Evolutionary conservation across 2,329 filamentous ascomycete genomes (phyloP).

Genomic region (Fusarium sp.): DNA sequence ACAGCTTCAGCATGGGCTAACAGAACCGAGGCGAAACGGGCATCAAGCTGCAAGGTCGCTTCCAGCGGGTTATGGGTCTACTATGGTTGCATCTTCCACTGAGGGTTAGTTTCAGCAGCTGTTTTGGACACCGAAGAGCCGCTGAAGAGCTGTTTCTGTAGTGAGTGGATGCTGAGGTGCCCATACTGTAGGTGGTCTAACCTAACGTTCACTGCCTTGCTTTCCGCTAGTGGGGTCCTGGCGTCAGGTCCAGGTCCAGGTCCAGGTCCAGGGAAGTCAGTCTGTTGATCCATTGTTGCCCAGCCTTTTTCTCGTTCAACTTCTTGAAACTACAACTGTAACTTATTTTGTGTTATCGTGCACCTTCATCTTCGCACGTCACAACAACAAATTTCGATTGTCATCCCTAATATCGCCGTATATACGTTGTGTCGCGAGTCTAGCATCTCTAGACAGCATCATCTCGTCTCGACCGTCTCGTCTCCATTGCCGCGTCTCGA

Average conservation of each 20-base stretch:
- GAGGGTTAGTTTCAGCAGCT: conserved; percentile 16
- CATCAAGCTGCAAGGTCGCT: neutral
- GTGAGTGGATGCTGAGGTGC: neutral
- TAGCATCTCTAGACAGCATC: neutral
- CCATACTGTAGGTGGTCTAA: neutral
- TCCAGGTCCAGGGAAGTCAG: neutral
- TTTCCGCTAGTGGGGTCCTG: conserved; percentile 11
- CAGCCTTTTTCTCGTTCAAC: conserved; percentile 20
- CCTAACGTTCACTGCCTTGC: neutral
- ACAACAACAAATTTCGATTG: neutral
- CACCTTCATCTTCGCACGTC: neutral
- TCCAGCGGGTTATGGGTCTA: conserved; percentile 8
- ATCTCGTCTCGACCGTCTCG: neutral
- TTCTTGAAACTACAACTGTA: conserved; percentile 3
- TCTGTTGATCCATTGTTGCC: conserved; percentile 14
- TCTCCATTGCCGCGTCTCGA: conserved; percentile 1
- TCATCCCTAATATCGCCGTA: neutral
- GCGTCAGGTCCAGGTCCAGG: conserved; percentile 10
- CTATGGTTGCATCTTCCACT: neutral
- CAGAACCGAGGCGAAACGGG: conserved; percentile 3
- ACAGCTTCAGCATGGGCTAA: neutral
- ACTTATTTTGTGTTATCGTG: conserved; percentile 4
- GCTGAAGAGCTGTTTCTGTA: conserved; percentile 4
- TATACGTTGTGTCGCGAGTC: neutral
- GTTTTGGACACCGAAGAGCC: conserved; percentile 16